Base-by-base conservation (phyloP, 129 eudicot species). In the Centella asiatica region DNA sequence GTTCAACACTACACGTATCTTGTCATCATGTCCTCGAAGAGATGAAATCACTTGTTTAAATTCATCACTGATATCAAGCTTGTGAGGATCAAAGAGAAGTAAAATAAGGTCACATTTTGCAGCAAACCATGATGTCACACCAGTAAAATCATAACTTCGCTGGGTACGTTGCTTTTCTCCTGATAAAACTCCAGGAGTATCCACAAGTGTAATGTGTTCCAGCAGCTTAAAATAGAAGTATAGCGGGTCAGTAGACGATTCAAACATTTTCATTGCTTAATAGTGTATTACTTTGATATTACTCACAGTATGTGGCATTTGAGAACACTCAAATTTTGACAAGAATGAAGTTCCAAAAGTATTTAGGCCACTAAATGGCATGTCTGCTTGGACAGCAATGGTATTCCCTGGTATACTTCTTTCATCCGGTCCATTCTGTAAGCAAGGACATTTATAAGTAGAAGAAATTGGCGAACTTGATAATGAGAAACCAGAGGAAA, bases 91-190 rank as follows among this genome's bases (percentile, higher is more conserved):
- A 76, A 90, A 90, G 48, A 90, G 71, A 14, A 90, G 90, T 54
- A 90, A 74, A 64, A 90, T 90, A 45, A 84, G 79, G 66, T 90
- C 95, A 47, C 95, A 87, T 67, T 90, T 90, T 40, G 84, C 73
- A 13, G 98, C 98, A 75, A 86, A 90, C 98, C 98, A 90, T 8
- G 98, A 84, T 7, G 87, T 90, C 26, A 87, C 95, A 28, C 98
- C 98, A 10, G 95, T 90, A 57, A 90, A 90, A 80, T 90, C 95
- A 44, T 90, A 90, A 67, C 98, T 90, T 76, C 95, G 66, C 29
- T 90, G 90, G 17, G 95, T 90, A 29, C 98, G 73, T 51, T 90
- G 97, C 73, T 90, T 87, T 80, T 90, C 98, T 47, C 98, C 95
- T 0, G 98, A 90, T 73, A 90, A 62, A 46, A 90, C 95, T 72